Evolutionary conservation across 2,329 filamentous ascomycete genomes (phyloP), one percentile per base, ranked within the genome.

Genomic region (Diplodia scrobiculata): DNA sequence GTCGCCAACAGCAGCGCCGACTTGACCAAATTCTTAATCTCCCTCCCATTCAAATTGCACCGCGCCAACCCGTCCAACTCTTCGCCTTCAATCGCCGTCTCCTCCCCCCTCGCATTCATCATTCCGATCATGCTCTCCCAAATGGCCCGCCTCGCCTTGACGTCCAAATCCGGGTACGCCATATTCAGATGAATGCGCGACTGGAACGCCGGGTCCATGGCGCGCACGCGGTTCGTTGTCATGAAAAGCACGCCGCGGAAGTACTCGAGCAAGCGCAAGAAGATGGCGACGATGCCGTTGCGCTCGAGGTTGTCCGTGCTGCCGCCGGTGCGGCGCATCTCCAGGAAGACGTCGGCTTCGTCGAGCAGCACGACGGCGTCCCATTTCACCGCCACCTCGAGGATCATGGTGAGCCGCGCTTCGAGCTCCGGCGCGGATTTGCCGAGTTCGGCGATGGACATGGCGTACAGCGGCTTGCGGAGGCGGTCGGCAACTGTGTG

Each of bases 291-390:
- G 3, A 84, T 74, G 55, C 80, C 82, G 70, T 85, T 85, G 17
- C 82, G 77, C 47, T 75, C 74, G 14, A 84, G 77, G 68, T 84
- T 79, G 47, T 77, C 75, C 47, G 77, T 76, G 63, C 80, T 75
- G 10, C n/a, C 41, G 2, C 17, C 9, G 41, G 17, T 10, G 41
- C n/a, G 41, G 7, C 83, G 78, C 72, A 79, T 75, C 1, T 80
- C 79, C 72, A 85, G 79, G 72, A 84, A 85, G 1, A 85, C 81
- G 67, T 84, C 83, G 7, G 82, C 82, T 72, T 84, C 83, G 68
- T 84, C 83, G 2, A 85, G 78, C 3, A 86, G 74, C 21, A 85
- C 72, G 6, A 85, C 79, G 9, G 81, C 82, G 25, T 80, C 78
- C 83, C 84, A 86, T 17, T 78, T 78, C 0, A 79, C 78, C 1